Evolutionary conservation across 2,329 filamentous ascomycete genomes (phyloP), one percentile per base, ranked within the genome.

Genomic region (Neonectria magnoliae): DNA sequence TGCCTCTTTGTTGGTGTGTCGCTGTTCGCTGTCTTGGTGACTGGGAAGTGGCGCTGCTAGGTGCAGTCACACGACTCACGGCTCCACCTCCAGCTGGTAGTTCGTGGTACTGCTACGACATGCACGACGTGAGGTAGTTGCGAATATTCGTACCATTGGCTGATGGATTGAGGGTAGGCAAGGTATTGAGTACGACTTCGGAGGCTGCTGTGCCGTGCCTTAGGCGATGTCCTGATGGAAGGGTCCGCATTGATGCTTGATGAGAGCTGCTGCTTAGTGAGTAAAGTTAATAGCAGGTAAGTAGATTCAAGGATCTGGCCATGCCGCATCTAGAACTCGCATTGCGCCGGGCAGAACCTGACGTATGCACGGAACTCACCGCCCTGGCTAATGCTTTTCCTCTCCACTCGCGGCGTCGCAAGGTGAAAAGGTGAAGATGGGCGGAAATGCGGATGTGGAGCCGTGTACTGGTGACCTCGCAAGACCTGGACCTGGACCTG

Each of bases 21-120:
- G 29, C 16, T 25, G 50, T 13, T 53, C 29, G 27, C 47, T 38
- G n/a, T 25, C 29, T 36, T 31, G 51, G 20, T 25, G 20, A 18
- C 20, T 20, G 22, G 33, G 33, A 54, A 42, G 18, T 54, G 51
- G 33, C 51, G 31, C 51, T 54, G 13, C 20, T 33, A 14, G 33
- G 20, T n/a, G 51, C 20, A 54, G 51, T 54, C 51, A 54, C 51
- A 54, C 51, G 51, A 54, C 51, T 52, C 27, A 9, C 31, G 48
- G 48, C 48, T 33, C 48, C 48, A 51, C 48, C 48, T 29, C 48
- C 48, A 51, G n/a, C 27, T 50, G 47, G 47, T 33, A 51, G 27
- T 51, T 31, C 31, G 48, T 51, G 11, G 27, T 33, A 33, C 48
- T 22, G 38, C 38, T 42, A 20, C 27, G 29, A 33, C 27, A n/a